These are phyloP conservation scores for Climacium dendroides DNA, from an alignment of 225 moss, liverwort and hornwort species.

Conservation along the genomic window DNA sequence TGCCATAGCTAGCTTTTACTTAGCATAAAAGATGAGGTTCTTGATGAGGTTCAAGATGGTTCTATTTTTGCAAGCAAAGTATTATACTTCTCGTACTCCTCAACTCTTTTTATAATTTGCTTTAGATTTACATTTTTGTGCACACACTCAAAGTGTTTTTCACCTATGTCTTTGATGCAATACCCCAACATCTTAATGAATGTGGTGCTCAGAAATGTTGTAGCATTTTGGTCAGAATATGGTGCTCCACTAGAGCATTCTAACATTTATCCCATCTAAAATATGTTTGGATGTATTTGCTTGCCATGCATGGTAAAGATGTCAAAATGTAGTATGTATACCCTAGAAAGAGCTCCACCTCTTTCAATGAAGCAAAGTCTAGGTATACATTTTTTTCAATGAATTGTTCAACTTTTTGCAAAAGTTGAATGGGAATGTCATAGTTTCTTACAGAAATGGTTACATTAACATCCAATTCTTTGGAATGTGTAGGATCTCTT, in stretches of 20 bases:
- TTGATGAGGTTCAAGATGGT: neutral
- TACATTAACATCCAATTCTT: neutral
- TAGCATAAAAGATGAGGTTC: too few relatives aligned
- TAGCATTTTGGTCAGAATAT: accelerated
- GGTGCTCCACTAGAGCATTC: accelerated
- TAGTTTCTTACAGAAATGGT: accelerated
- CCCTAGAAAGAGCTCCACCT: accelerated
- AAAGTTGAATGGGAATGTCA: accelerated
- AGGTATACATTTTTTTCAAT: accelerated
- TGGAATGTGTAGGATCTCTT: accelerated
- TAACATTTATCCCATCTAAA: neutral
- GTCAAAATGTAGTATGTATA: neutral
- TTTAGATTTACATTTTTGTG: accelerated
- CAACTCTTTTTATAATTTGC: accelerated
- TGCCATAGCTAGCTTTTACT: too few relatives aligned
- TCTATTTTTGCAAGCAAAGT: accelerated
- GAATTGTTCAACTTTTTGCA: neutral
- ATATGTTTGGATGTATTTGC: accelerated
- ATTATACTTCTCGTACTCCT: accelerated
- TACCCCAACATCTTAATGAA: neutral
- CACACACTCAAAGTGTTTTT: neutral
- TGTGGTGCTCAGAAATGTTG: too few relatives aligned
- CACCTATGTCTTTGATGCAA: accelerated
- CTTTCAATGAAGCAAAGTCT: neutral
- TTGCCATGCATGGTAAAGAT: accelerated